Conservation (phyloP, 306 rosid species). For the Trifolium subterraneum region DNA sequence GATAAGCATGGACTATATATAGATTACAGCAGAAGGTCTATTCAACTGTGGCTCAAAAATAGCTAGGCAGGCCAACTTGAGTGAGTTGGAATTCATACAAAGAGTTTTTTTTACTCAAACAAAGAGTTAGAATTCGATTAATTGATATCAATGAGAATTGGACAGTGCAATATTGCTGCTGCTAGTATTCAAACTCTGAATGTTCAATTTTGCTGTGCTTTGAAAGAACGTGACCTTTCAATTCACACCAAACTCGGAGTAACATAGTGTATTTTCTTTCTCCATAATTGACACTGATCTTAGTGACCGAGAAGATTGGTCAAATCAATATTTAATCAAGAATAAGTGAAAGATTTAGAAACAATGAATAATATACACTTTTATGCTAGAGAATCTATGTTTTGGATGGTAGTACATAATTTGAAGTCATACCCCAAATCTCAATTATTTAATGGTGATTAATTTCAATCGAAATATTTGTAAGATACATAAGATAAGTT, state of each 20-base stretch:
- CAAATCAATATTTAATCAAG: too few species aligned
- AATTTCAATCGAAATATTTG: too few species aligned
- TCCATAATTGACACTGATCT: too few species aligned
- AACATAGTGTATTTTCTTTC: neutral
- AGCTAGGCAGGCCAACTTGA: constrained; percentile 28
- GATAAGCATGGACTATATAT: too few species aligned
- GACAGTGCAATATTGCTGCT: neutral
- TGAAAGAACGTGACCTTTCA: constrained; percentile 37
- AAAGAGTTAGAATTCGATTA: constrained; percentile 11
- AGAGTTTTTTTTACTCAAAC: neutral
- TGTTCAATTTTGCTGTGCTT: neutral
- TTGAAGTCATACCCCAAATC: too few species aligned
- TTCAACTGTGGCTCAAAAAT: constrained; percentile 41
- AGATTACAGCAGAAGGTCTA: neutral
- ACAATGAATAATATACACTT: too few species aligned
- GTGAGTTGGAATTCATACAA: constrained; percentile 26
- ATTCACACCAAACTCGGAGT: constrained; percentile 21
- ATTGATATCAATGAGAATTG: constrained; percentile 38
- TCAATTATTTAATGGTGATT: too few species aligned
- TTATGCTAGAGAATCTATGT: too few species aligned
- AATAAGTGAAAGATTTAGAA: too few species aligned
- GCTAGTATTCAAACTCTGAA: neutral
- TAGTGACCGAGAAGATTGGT: too few species aligned
- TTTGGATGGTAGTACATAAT: too few species aligned
- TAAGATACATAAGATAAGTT: too few species aligned